A percentile compares a stretch with the other conserved stretches of the same genome.
phyloP scores from a whole-genome alignment of 139 green algal genomes.

The Spirogloea muscicola region DNA sequence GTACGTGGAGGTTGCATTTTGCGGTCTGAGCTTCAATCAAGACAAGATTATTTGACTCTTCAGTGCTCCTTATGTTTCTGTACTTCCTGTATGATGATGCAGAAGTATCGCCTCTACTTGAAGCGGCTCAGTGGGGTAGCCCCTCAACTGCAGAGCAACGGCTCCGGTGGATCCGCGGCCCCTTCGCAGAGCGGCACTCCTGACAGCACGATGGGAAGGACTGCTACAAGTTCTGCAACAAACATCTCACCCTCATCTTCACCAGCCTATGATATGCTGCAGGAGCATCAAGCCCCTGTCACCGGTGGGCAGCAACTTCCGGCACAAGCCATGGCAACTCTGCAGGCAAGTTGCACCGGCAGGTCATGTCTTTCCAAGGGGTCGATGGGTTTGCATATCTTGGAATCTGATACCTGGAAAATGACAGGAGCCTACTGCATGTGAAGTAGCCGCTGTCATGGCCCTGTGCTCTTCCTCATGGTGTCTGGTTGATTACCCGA shows the following conservation, averaged over 20 bases:
- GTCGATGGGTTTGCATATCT: too few relatives aligned
- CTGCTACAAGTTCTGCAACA: not conserved
- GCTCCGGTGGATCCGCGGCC: slow-evolving; percentile 11
- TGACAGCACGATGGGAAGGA: slow-evolving; percentile 5
- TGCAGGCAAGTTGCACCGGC: too few relatives aligned
- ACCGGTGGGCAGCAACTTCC: too few relatives aligned
- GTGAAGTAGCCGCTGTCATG: too few relatives aligned
- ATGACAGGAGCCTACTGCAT: too few relatives aligned
- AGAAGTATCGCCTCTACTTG: slow-evolving; percentile 92
- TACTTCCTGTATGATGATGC: slow-evolving; percentile 9
- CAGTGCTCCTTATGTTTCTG: not conserved
- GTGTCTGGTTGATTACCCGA: too few relatives aligned
- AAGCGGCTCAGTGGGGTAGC: slow-evolving; percentile 60
- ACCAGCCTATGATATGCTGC: too few relatives aligned
- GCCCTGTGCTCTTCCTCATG: too few relatives aligned
- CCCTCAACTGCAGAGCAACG: not conserved
- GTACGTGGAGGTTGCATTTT: not conserved
- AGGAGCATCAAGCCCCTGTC: too few relatives aligned
- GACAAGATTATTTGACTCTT: not conserved
- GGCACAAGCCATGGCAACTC: too few relatives aligned
- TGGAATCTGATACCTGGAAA: too few relatives aligned
- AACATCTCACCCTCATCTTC: not conserved
- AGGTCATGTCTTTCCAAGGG: too few relatives aligned
- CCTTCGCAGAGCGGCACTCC: slow-evolving; percentile 15
- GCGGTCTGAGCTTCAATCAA: not conserved